Conservation (phyloP, 2,329 filamentous ascomycete species). For the Alternaria brassicicola region DNA sequence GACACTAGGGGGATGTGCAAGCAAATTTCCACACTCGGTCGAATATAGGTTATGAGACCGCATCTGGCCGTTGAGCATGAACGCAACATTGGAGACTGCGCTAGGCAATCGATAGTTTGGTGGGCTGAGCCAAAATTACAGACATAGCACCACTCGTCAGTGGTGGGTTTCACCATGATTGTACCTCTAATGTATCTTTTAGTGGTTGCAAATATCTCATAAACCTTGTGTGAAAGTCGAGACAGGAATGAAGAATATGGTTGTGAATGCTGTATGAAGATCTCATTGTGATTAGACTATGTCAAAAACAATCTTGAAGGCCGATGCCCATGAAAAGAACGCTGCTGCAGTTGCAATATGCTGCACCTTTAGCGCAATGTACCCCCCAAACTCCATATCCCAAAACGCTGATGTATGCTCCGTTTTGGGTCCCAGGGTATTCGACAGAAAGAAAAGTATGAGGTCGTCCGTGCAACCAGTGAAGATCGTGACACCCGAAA, state of each 20-base stretch:
- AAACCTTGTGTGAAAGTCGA: too few species aligned
- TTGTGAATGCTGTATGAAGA: neutral
- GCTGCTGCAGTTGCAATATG: neutral
- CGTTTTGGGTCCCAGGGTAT: conserved; percentile 26
- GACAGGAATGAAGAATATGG: neutral
- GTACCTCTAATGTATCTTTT: neutral
- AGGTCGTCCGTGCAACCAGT: conserved; percentile 1
- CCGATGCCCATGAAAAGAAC: conserved; percentile 1
- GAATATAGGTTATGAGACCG: neutral
- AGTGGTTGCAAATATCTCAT: neutral
- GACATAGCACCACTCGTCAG: neutral
- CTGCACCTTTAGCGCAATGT: neutral
- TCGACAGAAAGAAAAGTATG: conserved; percentile 12
- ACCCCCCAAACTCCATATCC: conserved; percentile 7
- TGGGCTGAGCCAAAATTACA: neutral
- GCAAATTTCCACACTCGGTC: conserved; percentile 3
- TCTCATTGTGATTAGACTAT: conserved; percentile 9
- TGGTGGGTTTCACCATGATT: conserved; percentile 14
- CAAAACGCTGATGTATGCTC: conserved; percentile 20
- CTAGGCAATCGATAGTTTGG: conserved; percentile 11
- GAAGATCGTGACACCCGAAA: neutral
- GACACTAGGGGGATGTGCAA: neutral
- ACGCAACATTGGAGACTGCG: neutral
- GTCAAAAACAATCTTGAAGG: conserved; percentile 1
- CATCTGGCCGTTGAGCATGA: conserved; percentile 4